phyloP scores from a whole-genome alignment of 2,329 filamentous ascomycete genomes.

The Aspergillus luchuensis region DNA sequence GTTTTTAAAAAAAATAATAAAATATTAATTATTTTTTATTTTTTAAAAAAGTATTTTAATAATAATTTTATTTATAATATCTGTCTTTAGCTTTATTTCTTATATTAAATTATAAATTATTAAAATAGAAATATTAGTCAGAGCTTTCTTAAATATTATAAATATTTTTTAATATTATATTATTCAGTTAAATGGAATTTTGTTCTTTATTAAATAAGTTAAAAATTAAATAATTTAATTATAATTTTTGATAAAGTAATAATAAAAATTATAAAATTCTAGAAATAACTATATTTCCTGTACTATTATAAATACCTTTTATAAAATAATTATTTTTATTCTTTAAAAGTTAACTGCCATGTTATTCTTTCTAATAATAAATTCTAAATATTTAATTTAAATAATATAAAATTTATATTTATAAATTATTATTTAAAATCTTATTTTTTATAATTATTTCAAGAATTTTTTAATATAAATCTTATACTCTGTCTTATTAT shows the following conservation, averaged over 20 bases:
- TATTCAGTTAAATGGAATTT: not conserved
- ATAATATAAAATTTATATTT: too few relatives aligned
- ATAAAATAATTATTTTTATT: constrained; percentile 1
- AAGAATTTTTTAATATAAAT: too few relatives aligned
- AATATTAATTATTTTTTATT: not conserved
- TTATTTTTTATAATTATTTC: too few relatives aligned
- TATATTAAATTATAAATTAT: not conserved
- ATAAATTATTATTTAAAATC: too few relatives aligned
- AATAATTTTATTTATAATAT: too few relatives aligned
- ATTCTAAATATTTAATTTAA: too few relatives aligned
- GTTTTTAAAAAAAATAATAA: not conserved
- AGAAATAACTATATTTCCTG: not conserved
- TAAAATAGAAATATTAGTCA: not conserved
- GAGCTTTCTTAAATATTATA: not conserved
- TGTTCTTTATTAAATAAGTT: not conserved
- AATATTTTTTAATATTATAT: not conserved
- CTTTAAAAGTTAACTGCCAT: too few relatives aligned
- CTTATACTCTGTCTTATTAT: too few relatives aligned
- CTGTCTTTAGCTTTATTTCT: too few relatives aligned
- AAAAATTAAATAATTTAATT: not conserved
- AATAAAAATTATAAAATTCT: not conserved
- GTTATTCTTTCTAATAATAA: too few relatives aligned
- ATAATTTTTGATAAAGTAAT: not conserved
- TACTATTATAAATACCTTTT: not conserved
- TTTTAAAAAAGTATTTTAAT: not conserved